Base-by-base conservation (phyloP, 179 eudicot genomes). In the Dionaea muscipula region DNA sequence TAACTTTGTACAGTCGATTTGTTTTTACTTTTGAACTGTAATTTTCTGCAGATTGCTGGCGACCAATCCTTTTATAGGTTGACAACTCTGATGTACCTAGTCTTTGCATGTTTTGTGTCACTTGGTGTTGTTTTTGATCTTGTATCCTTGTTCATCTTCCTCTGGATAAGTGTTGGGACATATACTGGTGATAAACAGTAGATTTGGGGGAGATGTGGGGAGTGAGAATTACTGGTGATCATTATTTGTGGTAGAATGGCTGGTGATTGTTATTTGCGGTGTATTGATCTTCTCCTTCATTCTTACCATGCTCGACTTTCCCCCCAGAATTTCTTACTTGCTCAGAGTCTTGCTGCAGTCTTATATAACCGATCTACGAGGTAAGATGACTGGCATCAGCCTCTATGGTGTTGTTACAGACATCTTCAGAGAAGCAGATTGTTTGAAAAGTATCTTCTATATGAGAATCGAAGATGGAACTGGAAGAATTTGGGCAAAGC, bases 331-430 rank as follows among this genome's bases (percentile, higher is more conserved):
- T 38, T 72, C 80, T 75, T 73, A 72, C 72, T 49, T 67, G 64
- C 55, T 74, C 68, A 70, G 74, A 81, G 74, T 81, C 57, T 61
- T 83, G 48, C 35, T 83, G 84, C 97, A 90, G 97, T 71, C 75
- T 57, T 77, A 66, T 54, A 75, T 90, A 35, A 40, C 39, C 37
- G 91, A 84, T 78, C 81, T 90, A 57, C 84, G 65, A 51, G 90
- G 86, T 74, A 90, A 90, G 85, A 90, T 86, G 95, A 84, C 82
- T 55, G 79, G 94, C 36, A 54, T 90, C 67, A 78, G 90, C 81
- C 74, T 90, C 60, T 90, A 83, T 55, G 97, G 87, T 60, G 73
- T 52, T 55, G 74, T 84, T 46, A 70, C 68, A 20, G 80, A 80
- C 75, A 78, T 90, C 39, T 62, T 50, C 51, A 70, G 71, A 36